Conservation (phyloP, 2,329 filamentous ascomycete genomes). For the Chalara sp. region DNA sequence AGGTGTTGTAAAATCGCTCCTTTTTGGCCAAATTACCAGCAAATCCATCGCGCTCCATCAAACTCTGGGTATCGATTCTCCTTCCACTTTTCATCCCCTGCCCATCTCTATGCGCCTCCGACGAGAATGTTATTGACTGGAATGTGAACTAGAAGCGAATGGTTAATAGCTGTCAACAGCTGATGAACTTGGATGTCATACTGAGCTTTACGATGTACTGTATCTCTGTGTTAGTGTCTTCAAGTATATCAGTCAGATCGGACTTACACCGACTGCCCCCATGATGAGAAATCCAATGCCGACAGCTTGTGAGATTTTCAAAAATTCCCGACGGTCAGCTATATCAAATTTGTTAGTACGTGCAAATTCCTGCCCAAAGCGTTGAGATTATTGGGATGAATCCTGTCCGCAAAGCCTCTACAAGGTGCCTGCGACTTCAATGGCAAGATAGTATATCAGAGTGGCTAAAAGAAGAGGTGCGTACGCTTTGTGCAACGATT, state of each 20-base stretch:
- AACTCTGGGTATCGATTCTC: no score
- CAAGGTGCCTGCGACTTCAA: no score
- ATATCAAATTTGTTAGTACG: neutral
- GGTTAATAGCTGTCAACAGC: neutral
- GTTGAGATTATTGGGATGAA: no score
- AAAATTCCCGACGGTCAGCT: conserved; percentile 28
- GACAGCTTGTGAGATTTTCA: conserved; percentile 39
- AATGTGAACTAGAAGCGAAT: conserved; percentile 38
- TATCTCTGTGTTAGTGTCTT: no score
- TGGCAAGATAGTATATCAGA: neutral
- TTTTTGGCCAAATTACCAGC: no score
- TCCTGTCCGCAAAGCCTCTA: no score
- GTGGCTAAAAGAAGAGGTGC: neutral
- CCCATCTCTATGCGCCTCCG: conserved; percentile 12
- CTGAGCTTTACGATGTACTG: conserved; percentile 38
- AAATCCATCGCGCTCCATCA: no score
- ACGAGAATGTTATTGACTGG: conserved; percentile 43
- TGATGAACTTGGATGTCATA: conserved; percentile 10
- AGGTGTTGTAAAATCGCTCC: no score
- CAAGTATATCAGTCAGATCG: no score
- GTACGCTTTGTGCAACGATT: conserved; percentile 32
- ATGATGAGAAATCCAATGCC: conserved; percentile 41
- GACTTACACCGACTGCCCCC: conserved; percentile 34
- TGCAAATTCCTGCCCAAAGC: no score
- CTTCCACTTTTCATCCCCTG: neutral